These are phyloP conservation scores for Periconia digitata DNA, from an alignment of 2,329 filamentous ascomycete genomes.

Conservation along the genomic window DNA sequence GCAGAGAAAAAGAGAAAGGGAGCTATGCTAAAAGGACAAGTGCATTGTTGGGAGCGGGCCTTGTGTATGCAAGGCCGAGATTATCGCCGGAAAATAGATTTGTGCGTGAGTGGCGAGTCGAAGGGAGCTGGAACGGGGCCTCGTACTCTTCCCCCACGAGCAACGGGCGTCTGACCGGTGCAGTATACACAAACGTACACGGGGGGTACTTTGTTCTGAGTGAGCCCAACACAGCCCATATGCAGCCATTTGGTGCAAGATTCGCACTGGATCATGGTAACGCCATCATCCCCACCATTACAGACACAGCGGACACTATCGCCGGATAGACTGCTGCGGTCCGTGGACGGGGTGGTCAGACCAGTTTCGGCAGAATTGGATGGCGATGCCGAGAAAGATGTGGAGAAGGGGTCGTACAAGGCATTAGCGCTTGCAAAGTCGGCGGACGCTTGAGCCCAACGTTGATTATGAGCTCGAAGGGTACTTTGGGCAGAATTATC, in stretches of 20 bases:
- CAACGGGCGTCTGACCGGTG: slow-evolving; percentile 39
- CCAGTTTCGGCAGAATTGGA: slow-evolving; percentile 53
- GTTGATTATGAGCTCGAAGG: slow-evolving; percentile 48
- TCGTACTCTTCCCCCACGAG: slow-evolving; percentile 34
- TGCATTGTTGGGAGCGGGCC: slow-evolving; percentile 5
- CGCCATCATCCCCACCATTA: slow-evolving; percentile 55
- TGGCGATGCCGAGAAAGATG: slow-evolving; percentile 43
- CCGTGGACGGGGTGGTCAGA: slow-evolving; percentile 55
- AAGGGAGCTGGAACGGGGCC: slow-evolving; percentile 27
- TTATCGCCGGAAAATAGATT: slow-evolving; percentile 31
- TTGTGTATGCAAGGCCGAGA: slow-evolving; percentile 14
- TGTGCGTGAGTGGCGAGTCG: slow-evolving; percentile 36
- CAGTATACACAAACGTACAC: slow-evolving; percentile 46
- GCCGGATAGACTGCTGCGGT: slow-evolving; percentile 54
- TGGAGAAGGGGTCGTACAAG: slow-evolving; percentile 42
- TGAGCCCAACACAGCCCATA: slow-evolving; percentile 59
- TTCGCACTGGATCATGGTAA: slow-evolving; percentile 64
- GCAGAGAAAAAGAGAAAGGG: slow-evolving; percentile 7
- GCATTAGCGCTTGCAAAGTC: slow-evolving; percentile 31
- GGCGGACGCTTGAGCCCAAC: slow-evolving; percentile 49
- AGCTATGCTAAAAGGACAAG: slow-evolving; percentile 10
- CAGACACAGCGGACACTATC: slow-evolving; percentile 61
- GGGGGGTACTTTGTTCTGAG: slow-evolving; percentile 48
- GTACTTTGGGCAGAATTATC: slow-evolving; percentile 38
- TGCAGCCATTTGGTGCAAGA: slow-evolving; percentile 66